phyloP scores from a whole-genome alignment of 495 filamentous ascomycete species.

The Echria macrotheca region DNA sequence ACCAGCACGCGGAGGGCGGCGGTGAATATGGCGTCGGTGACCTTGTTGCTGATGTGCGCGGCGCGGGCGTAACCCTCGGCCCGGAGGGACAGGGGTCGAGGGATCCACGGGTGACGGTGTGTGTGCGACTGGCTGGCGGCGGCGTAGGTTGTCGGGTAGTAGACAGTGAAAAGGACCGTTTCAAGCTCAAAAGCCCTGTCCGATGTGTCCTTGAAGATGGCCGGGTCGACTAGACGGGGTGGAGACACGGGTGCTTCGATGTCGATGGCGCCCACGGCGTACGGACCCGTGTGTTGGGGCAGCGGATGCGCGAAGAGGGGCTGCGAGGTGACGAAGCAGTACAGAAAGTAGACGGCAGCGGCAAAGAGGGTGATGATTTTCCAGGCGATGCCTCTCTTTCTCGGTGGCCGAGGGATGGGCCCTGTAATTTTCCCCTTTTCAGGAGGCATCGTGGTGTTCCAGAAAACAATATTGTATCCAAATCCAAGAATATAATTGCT shows the following conservation, averaged over 20 bases:
- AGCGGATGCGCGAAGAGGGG: conserved; percentile 40
- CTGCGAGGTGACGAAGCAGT: conserved; percentile 34
- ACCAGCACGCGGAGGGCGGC: conserved; percentile 30
- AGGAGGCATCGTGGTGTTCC: too few relatives aligned
- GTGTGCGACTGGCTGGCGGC: conserved; percentile 1
- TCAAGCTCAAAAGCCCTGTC: conserved; percentile 41
- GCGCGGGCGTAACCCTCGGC: conserved; percentile 46
- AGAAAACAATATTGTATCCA: too few relatives aligned
- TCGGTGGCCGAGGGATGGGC: too few relatives aligned
- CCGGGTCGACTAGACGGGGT: conserved; percentile 27
- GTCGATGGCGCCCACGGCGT: conserved; percentile 43
- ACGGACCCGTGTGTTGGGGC: conserved; percentile 43
- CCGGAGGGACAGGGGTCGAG: conserved; percentile 42
- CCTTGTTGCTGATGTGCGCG: conserved; percentile 36
- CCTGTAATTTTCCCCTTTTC: too few relatives aligned
- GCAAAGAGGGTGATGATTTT: conserved; percentile 14
- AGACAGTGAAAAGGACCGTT: conserved; percentile 45
- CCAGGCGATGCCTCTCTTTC: too few relatives aligned
- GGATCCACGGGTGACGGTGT: conserved; percentile 42
- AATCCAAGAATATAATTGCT: too few relatives aligned
- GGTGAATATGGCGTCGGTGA: conserved; percentile 35
- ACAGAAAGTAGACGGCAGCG: conserved; percentile 27
- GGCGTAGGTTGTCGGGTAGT: conserved; percentile 38
- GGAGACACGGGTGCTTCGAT: conserved; percentile 37
- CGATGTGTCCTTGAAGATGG: conserved; percentile 31